These are phyloP conservation scores for Chlorella sp. DNA, from an alignment of 139 green algal genomes.

Conservation along the genomic window DNA sequence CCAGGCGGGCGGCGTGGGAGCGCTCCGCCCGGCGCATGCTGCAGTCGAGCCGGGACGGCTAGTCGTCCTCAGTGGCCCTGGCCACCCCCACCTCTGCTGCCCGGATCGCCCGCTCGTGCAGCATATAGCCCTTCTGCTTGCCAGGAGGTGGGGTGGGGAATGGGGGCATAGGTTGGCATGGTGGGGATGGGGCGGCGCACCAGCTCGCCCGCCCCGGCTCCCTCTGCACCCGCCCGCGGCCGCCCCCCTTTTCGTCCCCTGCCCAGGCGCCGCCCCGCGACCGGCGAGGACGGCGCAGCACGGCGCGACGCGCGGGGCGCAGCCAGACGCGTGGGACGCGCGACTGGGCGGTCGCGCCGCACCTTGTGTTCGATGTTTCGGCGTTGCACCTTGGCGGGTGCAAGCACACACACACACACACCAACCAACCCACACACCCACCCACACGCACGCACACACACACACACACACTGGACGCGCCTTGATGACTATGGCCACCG, in stretches of 20 bases:
- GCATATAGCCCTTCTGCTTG: constrained; percentile 63
- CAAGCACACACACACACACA: constrained; percentile 20
- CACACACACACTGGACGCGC: constrained; percentile 12
- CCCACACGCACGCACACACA: neutral
- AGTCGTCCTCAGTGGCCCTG: too few relatives aligned
- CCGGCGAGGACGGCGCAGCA: too few relatives aligned
- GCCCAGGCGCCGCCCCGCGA: too few relatives aligned
- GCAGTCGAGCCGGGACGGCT: too few relatives aligned
- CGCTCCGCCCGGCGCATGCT: too few relatives aligned
- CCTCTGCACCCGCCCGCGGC: neutral
- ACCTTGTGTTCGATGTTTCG: neutral
- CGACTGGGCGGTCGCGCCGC: neutral
- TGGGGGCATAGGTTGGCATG: neutral
- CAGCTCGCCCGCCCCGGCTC: too few relatives aligned
- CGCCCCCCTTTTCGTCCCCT: too few relatives aligned
- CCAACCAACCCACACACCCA: neutral
- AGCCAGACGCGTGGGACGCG: neutral
- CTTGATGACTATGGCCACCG: constrained; percentile 83
- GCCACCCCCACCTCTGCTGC: constrained; percentile 86
- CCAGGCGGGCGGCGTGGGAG: too few relatives aligned
- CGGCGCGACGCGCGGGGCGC: neutral
- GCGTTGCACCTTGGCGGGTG: constrained; percentile 44
- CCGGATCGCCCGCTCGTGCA: constrained; percentile 81
- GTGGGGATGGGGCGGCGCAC: neutral
- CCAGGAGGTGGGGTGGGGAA: neutral